These are phyloP conservation scores for Neurospora hispaniola DNA, from an alignment of 495 filamentous ascomycete genomes.

Conservation along the genomic window DNA sequence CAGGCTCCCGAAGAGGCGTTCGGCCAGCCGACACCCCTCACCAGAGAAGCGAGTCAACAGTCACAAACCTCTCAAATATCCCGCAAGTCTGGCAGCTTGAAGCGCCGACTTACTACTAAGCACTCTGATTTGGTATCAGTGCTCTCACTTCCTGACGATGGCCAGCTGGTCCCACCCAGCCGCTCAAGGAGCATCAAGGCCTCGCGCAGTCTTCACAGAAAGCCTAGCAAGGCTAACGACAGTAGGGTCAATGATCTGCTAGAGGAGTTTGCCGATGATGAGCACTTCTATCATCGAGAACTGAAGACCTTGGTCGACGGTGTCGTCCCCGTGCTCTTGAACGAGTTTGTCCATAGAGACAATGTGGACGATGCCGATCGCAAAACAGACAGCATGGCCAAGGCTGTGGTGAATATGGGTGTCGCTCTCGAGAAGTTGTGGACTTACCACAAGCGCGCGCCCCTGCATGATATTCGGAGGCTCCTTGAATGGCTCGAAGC, in stretches of 20 bases:
- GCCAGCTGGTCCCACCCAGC: constrained; percentile 31
- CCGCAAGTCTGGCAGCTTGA: constrained; percentile 36
- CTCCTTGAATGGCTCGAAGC: constrained; percentile 73
- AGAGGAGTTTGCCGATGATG: constrained; percentile 70
- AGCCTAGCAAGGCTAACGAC: constrained; percentile 50
- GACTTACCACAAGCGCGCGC: constrained; percentile 66
- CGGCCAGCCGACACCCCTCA: constrained; percentile 28
- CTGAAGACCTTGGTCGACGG: constrained; percentile 90
- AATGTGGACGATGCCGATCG: constrained; percentile 50
- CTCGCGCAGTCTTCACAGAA: constrained; percentile 60
- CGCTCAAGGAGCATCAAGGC: constrained; percentile 53
- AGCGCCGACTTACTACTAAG: constrained; percentile 77
- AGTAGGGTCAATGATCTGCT: constrained; percentile 66
- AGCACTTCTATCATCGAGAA: constrained; percentile 84
- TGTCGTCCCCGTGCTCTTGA: constrained; percentile 86
- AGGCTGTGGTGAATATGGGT: constrained; percentile 92
- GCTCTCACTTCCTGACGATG: constrained; percentile 61
- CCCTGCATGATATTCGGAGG: constrained; percentile 53
- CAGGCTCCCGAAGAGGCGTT: constrained; percentile 27
- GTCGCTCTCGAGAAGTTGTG: constrained; percentile 77
- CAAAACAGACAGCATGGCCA: constrained; percentile 46
- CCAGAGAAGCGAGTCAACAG: constrained; percentile 26
- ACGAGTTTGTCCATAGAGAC: constrained; percentile 67
- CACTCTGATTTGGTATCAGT: constrained; percentile 92
- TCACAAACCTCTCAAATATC: not conserved